These are phyloP conservation scores for Phytomonas francai DNA, from an alignment of 208 protist species.

Conservation along the genomic window DNA sequence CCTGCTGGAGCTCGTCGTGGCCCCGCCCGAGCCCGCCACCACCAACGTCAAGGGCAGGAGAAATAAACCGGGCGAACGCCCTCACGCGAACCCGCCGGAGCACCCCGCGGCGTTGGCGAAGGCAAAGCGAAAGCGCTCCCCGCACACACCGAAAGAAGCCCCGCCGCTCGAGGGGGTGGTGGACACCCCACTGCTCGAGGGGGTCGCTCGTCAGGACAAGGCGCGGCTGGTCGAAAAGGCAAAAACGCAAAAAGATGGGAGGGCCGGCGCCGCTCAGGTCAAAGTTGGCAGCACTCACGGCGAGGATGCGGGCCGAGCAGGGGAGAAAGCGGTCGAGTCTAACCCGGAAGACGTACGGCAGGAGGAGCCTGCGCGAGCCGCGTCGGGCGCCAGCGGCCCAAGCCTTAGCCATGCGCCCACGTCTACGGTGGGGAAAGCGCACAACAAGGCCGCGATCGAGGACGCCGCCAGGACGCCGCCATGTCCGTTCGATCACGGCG, in stretches of 20 bases:
- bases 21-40: slow-evolving; percentile 13
- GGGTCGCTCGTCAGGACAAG: too few species aligned
- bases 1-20: slow-evolving; percentile 54
- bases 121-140: background rate
- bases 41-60: background rate
- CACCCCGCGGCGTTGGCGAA: background rate
- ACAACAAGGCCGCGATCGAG: background rate
- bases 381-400: background rate
- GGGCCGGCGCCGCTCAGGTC: too few species aligned
- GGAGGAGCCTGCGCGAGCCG: too few species aligned
- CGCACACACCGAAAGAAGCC: background rate
- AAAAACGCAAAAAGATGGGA: too few species aligned
- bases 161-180: slow-evolving; percentile 5
- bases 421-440: background rate
- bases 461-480: slow-evolving; percentile 8
- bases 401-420: background rate
- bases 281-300: too few species aligned
- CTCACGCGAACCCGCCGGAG: background rate
- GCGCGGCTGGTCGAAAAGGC: too few species aligned
- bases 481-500: slow-evolving; percentile 42
- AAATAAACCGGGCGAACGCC: background rate
- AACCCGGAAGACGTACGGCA: too few species aligned
- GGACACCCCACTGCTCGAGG: too few species aligned
- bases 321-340: too few species aligned
- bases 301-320: too few species aligned